A percentile compares a stretch with the other conserved stretches of the same genome.
Evolutionary conservation across 208 protist species (phyloP).

Genomic region (Trypanosoma cruzi): DNA sequence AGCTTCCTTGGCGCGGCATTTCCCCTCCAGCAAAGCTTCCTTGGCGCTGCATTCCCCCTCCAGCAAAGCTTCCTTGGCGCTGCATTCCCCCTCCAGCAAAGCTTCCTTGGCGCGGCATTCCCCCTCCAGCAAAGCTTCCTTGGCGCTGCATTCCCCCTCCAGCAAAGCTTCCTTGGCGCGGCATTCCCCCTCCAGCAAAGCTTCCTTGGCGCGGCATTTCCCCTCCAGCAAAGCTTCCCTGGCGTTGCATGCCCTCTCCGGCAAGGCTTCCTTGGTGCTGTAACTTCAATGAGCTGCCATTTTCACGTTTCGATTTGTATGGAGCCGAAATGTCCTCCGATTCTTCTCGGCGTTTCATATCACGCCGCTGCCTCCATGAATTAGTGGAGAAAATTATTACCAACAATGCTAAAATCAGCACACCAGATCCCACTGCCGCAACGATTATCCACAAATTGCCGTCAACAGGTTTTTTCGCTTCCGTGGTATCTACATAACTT

Average conservation of each 20-base stretch:
- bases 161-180: no score
- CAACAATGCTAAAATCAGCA: background rate
- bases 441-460: background rate
- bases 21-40: no score
- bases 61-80: no score
- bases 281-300: background rate
- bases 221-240: background rate
- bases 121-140: no score
- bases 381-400: background rate
- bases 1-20: no score
- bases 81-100: no score
- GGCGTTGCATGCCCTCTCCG: background rate
- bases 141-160: no score
- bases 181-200: no score
- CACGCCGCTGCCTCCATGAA: background rate
- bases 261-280: background rate
- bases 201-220: no score
- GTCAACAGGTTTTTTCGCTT: background rate
- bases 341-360: background rate
- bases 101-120: no score
- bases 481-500: background rate
- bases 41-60: no score
- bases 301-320: background rate
- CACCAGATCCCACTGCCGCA: background rate
- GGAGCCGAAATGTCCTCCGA: background rate